Evolutionary conservation across 1,139 yeast genomes (phyloP).

Genomic region (Pichia sp.): DNA sequence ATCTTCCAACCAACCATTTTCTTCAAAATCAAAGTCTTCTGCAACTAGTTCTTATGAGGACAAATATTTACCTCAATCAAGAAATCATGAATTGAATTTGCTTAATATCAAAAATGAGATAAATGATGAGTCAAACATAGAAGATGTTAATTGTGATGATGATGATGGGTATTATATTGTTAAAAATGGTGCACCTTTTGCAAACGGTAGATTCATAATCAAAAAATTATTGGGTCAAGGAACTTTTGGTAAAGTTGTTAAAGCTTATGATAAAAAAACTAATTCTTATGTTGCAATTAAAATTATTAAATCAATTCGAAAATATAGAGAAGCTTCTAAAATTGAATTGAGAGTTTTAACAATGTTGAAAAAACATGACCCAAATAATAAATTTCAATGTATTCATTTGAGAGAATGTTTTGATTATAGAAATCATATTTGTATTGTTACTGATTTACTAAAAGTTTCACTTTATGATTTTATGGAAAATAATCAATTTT

Average conservation of each 20-base stretch:
- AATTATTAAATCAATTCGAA: slow-evolving; percentile 74
- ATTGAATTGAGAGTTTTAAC: slow-evolving; percentile 75
- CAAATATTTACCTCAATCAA: background rate
- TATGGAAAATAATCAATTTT: slow-evolving; percentile 66
- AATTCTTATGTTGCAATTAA: slow-evolving; percentile 79
- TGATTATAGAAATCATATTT: slow-evolving; percentile 89
- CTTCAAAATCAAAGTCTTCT: slow-evolving; percentile 17
- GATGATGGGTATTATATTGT: slow-evolving; percentile 81
- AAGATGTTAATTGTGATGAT: slow-evolving; percentile 46
- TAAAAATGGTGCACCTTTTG: slow-evolving; percentile 51
- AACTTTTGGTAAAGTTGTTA: slow-evolving; percentile 92
- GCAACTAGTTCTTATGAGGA: slow-evolving; percentile 22
- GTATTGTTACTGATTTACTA: slow-evolving; percentile 83
- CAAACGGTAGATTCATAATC: slow-evolving; percentile 62
- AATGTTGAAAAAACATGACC: slow-evolving; percentile 72
- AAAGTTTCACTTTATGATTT: slow-evolving; percentile 88
- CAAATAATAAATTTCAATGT: slow-evolving; percentile 60
- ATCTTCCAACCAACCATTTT: slow-evolving; percentile 5
- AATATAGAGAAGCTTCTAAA: slow-evolving; percentile 79
- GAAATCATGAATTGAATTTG: slow-evolving; percentile 9
- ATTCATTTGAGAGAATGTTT: slow-evolving; percentile 84
- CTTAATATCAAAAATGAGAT: slow-evolving; percentile 10
- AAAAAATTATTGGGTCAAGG: slow-evolving; percentile 85
- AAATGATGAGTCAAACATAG: slow-evolving; percentile 8
- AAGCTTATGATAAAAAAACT: slow-evolving; percentile 54